A percentile compares a stretch with the other conserved stretches of the same genome.
Evolutionary conservation across 2,329 filamentous ascomycete species (phyloP).

Genomic region (Cladophialophora yegresii): DNA sequence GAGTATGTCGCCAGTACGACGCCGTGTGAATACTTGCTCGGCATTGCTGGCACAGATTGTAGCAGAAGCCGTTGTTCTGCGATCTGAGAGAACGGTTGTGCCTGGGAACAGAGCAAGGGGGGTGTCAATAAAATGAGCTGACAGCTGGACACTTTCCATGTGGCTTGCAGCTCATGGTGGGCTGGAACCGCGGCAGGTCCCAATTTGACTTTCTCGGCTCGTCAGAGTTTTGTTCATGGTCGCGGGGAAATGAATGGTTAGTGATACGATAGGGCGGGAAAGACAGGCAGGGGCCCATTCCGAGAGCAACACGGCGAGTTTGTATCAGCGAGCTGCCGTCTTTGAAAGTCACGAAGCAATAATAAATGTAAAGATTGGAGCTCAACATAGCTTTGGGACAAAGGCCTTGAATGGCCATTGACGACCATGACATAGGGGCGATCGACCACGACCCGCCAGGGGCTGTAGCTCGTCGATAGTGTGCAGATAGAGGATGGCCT

Average conservation of each 20-base stretch:
- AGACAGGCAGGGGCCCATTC: background rate
- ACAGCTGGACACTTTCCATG: background rate
- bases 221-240: background rate
- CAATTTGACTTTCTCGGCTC: slow-evolving; percentile 4
- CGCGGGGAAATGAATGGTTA: background rate
- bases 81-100: background rate
- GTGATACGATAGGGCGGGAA: background rate
- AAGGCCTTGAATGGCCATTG: background rate
- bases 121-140: background rate
- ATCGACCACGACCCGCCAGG: background rate
- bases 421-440: background rate
- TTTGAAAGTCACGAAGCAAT: background rate
- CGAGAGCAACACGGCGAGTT: background rate
- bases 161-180: background rate
- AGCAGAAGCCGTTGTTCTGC: background rate
- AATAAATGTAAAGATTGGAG: background rate
- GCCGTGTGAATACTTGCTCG: slow-evolving; percentile 36
- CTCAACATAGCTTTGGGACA: background rate
- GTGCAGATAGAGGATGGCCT: background rate
- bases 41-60: slow-evolving; percentile 25
- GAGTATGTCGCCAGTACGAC: slow-evolving; percentile 35
- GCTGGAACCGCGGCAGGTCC: background rate
- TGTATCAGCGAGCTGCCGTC: background rate
- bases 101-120: background rate
- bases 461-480: background rate